A percentile compares a stretch with the other conserved stretches of the same genome.
Evolutionary conservation across 768 basidiomycete genomes (phyloP).

Genomic region (Mycena floridula): DNA sequence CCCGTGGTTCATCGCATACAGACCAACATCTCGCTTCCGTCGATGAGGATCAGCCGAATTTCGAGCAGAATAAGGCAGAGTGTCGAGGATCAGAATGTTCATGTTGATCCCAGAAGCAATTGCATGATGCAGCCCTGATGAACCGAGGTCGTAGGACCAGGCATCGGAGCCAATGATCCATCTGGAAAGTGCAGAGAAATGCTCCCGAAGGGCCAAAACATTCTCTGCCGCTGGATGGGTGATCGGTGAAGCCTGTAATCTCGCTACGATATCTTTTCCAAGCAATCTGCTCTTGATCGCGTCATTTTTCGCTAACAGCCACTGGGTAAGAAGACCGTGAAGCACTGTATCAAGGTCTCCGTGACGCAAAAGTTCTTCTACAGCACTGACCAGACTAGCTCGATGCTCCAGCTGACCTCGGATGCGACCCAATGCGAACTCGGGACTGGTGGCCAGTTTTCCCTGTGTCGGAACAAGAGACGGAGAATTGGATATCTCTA

Average conservation of each 20-base stretch:
- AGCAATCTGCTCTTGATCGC: slow-evolving; percentile 50
- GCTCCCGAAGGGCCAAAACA: slow-evolving; percentile 52
- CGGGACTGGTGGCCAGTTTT: slow-evolving; percentile 78
- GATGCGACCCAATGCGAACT: slow-evolving; percentile 90
- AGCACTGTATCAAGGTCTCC: slow-evolving; percentile 43
- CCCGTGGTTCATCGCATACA: slow-evolving; percentile 98
- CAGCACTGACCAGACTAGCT: slow-evolving; percentile 53
- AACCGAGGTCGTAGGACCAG: slow-evolving; percentile 96
- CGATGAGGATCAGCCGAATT: slow-evolving; percentile 62
- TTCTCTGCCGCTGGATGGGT: slow-evolving; percentile 41
- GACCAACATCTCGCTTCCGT: slow-evolving; percentile 91
- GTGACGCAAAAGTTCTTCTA: slow-evolving; percentile 60
- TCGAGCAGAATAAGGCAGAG: slow-evolving; percentile 79
- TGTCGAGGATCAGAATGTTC: slow-evolving; percentile 95
- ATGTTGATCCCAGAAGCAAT: slow-evolving; percentile 88
- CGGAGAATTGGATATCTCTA: slow-evolving; percentile 85
- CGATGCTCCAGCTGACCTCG: slow-evolving; percentile 77
- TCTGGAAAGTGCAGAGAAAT: slow-evolving; percentile 64
- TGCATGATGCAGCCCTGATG: slow-evolving; percentile 91
- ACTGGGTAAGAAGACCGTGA: slow-evolving; percentile 70
- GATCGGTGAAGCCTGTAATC: slow-evolving; percentile 35
- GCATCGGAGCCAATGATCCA: slow-evolving; percentile 99
- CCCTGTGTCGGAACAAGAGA: slow-evolving; percentile 65
- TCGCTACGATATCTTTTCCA: slow-evolving; percentile 49
- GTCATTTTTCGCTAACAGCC: slow-evolving; percentile 77